phyloP scores from a whole-genome alignment of 305 asterid species.

The Andrographis paniculata region DNA sequence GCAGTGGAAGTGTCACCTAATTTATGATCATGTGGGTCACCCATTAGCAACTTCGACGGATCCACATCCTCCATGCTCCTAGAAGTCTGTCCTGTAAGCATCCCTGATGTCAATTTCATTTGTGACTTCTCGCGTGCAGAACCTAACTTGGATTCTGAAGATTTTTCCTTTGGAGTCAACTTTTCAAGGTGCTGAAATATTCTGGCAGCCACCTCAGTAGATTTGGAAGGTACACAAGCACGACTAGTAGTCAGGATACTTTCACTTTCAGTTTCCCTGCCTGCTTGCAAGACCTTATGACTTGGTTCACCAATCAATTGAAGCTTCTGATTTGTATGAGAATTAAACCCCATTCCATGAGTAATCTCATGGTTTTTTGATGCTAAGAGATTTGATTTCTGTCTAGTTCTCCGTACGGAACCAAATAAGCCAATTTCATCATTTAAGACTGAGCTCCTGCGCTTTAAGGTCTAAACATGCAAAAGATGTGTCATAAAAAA shows the following conservation, averaged over 20 bases:
- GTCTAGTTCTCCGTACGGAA: slow-evolving; percentile 75
- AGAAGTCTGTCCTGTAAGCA: slow-evolving; percentile 56
- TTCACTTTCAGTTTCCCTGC: slow-evolving; percentile 33
- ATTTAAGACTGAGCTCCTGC: slow-evolving; percentile 67
- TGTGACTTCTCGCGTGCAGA: slow-evolving; percentile 39
- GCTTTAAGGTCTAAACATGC: slow-evolving; percentile 52
- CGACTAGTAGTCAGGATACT: slow-evolving; percentile 43
- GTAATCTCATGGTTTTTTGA: slow-evolving; percentile 27
- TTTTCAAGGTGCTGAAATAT: slow-evolving; percentile 77
- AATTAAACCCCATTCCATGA: slow-evolving; percentile 32
- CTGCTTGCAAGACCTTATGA: slow-evolving; percentile 21
- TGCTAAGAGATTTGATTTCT: slow-evolving; percentile 49
- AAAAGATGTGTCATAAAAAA: slow-evolving; percentile 6
- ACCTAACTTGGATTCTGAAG: slow-evolving; percentile 43
- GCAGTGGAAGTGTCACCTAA: slow-evolving; percentile 29
- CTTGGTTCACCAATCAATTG: slow-evolving; percentile 29
- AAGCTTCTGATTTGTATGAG: slow-evolving; percentile 37
- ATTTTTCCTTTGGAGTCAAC: slow-evolving; percentile 54
- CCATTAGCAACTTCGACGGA: slow-evolving; percentile 43
- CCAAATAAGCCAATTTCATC: slow-evolving; percentile 73
- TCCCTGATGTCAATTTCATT: slow-evolving; percentile 37
- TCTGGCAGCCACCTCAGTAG: slow-evolving; percentile 70
- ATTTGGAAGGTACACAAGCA: slow-evolving; percentile 48
- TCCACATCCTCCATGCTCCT: slow-evolving; percentile 52
- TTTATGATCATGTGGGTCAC: slow-evolving; percentile 31